Evolutionary conservation across 257 asterid species (phyloP), one percentile per base, ranked within the genome.

Genomic region (Scutellaria galericulata): DNA sequence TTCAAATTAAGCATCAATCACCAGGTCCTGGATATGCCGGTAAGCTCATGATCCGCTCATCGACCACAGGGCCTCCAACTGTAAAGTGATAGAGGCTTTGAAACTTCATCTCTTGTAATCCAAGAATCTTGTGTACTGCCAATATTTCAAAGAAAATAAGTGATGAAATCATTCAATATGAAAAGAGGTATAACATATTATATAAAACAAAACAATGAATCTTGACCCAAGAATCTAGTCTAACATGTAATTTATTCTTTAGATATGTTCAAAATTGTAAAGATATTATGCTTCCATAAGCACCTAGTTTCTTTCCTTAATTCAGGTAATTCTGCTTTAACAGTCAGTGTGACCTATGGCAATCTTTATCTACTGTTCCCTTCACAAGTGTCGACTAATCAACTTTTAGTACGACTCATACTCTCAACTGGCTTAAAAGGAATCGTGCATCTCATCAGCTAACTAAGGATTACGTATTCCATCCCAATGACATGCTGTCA

Each of bases 21-120:
- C 55, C 58, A 22, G 97, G 96, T 2, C 96, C 97, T 5, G 97
- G 97, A 77, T 94, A 94, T 1, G 99, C 97, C 7, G 95, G 93
- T 37, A 94, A 79, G 87, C 92, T 89, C 99, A 91, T 94, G 78
- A 91, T 94, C 64, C 96, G 87, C 68, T 79, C 77, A 79, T 94
- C 99, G 31, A 78, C 77, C 66, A 94, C 99, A 0, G 97, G 96
- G 22, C 90, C 86, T 69, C 99, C 97, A 24, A 91, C 64, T 4
- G 97, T 91, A 64, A 91, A 94, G 83, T 94, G 99, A 72, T 94
- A 94, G 3, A 91, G 88, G 72, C 97, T 91, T 86, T 91, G 97
- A 79, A 60, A 94, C 77, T 75, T 76, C 56, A 78, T 68, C 69
- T 89, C 97, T 72, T 61, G 84, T 78, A 94, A 64, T 27, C 96